Evolutionary conservation across 2,329 filamentous ascomycete genomes (phyloP), one percentile per base, ranked within the genome.

Genomic region (Exutisphaerella laricina): DNA sequence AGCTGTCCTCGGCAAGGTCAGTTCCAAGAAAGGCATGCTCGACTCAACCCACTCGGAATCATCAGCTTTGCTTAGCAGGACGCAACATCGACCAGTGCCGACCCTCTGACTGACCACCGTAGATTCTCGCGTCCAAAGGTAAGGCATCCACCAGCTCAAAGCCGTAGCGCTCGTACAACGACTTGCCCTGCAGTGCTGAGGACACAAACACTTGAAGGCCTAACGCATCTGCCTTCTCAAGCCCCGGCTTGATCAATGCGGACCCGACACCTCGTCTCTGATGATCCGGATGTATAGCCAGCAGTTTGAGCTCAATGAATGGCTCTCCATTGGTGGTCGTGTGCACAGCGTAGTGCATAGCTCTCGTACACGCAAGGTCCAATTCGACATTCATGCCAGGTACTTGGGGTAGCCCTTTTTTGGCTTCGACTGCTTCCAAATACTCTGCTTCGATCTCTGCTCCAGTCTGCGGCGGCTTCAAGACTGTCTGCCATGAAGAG

Each of bases 91-190:
- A 49, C 45, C 49, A 50, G 48, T 57, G 49, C 36, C 37, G 17
- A n/a, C 22, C 47, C 8, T 35, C 21, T 13, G 45, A 39, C 10
- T 41, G 20, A 6, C 43, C 39, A 1, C 54, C 54, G 33, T 48
- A 49, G 8, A 47, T 31, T n/a, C 33, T 30, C 12, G 44, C 39
- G 41, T 58, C 51, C 20, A 51, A 41, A 13, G 41, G 41, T 12
- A 52, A 25, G 13, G 43, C 34, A 7, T 44, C 35, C n/a, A 43
- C 39, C 2, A 33, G 43, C 21, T 39, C 41, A 45, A 62, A 68
- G 35, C 58, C 62, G 53, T 52, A 61, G 41, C 49, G 54, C 49
- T 64, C 61, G 49, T 70, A 70, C n/a, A 70, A 41, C 7, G 52
- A 48, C 43, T 54, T 52, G 2, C 60, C 67, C 20, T 46, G 38